These are phyloP conservation scores for Lactarius pseudohatsudake DNA, from an alignment of 768 basidiomycete species.

Conservation along the genomic window DNA sequence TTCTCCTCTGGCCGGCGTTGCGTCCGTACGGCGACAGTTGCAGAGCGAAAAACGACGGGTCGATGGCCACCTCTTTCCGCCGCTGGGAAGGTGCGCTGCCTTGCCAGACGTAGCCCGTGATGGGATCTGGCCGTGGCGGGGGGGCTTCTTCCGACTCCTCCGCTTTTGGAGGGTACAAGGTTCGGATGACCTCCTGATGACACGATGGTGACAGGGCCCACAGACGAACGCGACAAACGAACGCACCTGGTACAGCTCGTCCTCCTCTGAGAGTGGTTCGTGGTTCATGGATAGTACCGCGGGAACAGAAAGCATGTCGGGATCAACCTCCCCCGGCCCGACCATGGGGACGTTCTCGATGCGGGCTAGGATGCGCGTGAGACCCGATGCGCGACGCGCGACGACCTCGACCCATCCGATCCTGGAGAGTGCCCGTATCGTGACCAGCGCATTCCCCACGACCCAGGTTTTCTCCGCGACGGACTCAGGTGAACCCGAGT, in stretches of 20 bases:
- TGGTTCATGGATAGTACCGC: constrained; percentile 75
- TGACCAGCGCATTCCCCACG: constrained; percentile 79
- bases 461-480: constrained; percentile 79
- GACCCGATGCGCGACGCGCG: constrained; percentile 85
- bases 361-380: constrained; percentile 79
- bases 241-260: constrained; percentile 31
- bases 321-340: constrained; percentile 78
- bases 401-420: constrained; percentile 89
- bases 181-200: constrained; percentile 21
- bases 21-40: constrained; percentile 80
- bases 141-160: constrained; percentile 27
- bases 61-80: constrained; percentile 80
- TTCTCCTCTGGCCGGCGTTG: constrained; percentile 46
- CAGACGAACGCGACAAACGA: background rate
- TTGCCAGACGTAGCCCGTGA: constrained; percentile 89
- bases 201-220: constrained; percentile 5
- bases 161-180: constrained; percentile 19
- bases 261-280: constrained; percentile 33
- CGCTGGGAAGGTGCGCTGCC: constrained; percentile 83
- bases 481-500: constrained; percentile 45
- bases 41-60: constrained; percentile 82
- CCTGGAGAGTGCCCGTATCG: constrained; percentile 68
- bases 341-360: constrained; percentile 89
- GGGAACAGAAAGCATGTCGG: constrained; percentile 70
- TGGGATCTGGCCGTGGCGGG: constrained; percentile 59